Evolutionary conservation across 2,329 filamentous ascomycete genomes (phyloP), one percentile per base, ranked within the genome.

Genomic region (Monilinia vaccinii-corymbosi): DNA sequence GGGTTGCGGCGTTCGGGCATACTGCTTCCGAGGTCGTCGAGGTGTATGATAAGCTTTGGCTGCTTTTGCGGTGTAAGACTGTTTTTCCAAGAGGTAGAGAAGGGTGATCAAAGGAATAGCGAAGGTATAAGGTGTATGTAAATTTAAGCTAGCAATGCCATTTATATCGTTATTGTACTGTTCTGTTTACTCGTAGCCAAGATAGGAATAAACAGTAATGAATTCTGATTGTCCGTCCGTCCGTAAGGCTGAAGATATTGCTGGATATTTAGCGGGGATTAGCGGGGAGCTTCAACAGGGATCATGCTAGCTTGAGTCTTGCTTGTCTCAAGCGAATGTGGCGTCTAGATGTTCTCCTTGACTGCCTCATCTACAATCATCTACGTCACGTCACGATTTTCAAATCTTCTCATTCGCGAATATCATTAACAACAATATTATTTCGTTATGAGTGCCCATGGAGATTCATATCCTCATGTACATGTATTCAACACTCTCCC

Each of bases 1-100:
- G 46, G 56, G 25, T 40, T 50, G 46, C 36, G 56, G 48, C 69
- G 58, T 64, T 71, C 69, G 9, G 69, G 67, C 69, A 71, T 71
- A 14, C 4, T 48, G 36, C 16, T 28, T 50, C 2, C 11, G 18
- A 42, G 50, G 36, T 53, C 16, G 7, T 42, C 14, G 50, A 21
- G 40, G 25, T 21, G 28, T 8, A 21, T n/a, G 14, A 28, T 14
- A 34, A 21, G 28, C 25, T 8, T n/a, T 36, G 31, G 2, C 5
- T 36, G 25, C 21, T 28, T 25, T 36, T 21, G 14, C 16, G 23
- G 28, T 28, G 5, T 31, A 18, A n/a, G 38, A 23, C 18, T 44
- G 16, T 44, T 4, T 23, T 23, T 25, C 23, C n/a, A 16, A 23
- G 14, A 11, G n/a, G n/a, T 53, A 23, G 13, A 11, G 18, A 32